These are phyloP conservation scores for Termitomyces sp. DNA, from an alignment of 768 basidiomycete species.

Conservation along the genomic window DNA sequence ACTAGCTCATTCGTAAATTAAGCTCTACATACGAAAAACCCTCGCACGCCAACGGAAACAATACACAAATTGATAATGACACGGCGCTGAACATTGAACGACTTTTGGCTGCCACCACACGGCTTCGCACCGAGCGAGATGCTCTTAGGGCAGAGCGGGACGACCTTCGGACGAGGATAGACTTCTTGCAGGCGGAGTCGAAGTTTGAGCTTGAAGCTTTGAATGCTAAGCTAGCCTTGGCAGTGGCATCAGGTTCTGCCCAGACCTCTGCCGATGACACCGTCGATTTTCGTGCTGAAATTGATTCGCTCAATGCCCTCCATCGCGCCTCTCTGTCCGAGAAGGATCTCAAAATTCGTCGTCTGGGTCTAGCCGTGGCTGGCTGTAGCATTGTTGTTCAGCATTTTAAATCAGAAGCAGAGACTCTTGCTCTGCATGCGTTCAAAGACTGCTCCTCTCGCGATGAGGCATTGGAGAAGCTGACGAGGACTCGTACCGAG, in stretches of 20 bases:
- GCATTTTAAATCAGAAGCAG: slow-evolving; percentile 29
- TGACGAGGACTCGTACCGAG: slow-evolving; percentile 17
- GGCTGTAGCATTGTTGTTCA: slow-evolving; percentile 38
- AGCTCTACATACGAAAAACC: background rate
- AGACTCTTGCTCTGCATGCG: slow-evolving; percentile 6
- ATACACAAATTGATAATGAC: slow-evolving; percentile 21
- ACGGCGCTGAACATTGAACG: slow-evolving; percentile 45
- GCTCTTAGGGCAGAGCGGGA: slow-evolving; percentile 55
- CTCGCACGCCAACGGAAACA: background rate
- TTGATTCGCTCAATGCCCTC: slow-evolving; percentile 24
- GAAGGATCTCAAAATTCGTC: slow-evolving; percentile 28
- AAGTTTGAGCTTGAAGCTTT: slow-evolving; percentile 60
- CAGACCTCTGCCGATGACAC: slow-evolving; percentile 17
- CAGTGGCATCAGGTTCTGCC: slow-evolving; percentile 20
- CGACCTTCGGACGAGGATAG: slow-evolving; percentile 53
- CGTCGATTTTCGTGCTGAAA: slow-evolving; percentile 25
- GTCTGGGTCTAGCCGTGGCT: slow-evolving; percentile 27
- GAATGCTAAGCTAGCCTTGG: slow-evolving; percentile 41
- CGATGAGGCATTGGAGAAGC: slow-evolving; percentile 8
- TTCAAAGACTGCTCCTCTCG: slow-evolving; percentile 4
- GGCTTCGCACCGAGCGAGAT: slow-evolving; percentile 66
- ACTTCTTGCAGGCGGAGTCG: slow-evolving; percentile 68
- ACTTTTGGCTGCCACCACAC: slow-evolving; percentile 59
- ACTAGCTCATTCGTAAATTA: background rate
- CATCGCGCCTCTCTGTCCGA: slow-evolving; percentile 15